Conservation (phyloP, 305 asterid genomes). For the Fraxinus paxiana region DNA sequence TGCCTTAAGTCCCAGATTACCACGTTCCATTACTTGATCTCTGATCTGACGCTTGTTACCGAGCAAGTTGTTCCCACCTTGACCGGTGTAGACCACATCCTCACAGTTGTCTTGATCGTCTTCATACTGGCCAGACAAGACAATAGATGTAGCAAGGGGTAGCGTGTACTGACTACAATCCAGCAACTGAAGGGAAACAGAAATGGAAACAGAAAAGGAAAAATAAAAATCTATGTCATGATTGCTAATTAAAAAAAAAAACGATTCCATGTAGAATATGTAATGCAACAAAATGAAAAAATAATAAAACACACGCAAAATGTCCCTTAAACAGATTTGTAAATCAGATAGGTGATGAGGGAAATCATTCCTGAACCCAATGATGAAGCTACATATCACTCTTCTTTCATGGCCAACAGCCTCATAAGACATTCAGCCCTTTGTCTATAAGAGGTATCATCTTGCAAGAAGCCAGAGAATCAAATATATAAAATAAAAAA, state of each 20-base stretch:
- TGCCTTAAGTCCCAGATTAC: constrained; percentile 82
- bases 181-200: constrained; percentile 31
- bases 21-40: constrained; percentile 65
- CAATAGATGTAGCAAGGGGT: constrained; percentile 72
- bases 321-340: not conserved
- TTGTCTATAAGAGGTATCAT: not conserved
- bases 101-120: constrained; percentile 77
- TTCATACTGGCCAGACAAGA: constrained; percentile 87
- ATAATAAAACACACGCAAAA: constrained; percentile 7
- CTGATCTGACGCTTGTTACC: constrained; percentile 66
- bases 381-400: not conserved
- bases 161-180: constrained; percentile 34
- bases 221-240: not conserved
- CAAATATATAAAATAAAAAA: not conserved
- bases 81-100: constrained; percentile 83
- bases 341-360: not conserved
- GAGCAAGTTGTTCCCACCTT: constrained; percentile 80
- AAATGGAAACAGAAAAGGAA: not conserved
- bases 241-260: not conserved
- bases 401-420: not conserved
- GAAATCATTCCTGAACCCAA: not conserved
- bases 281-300: not conserved
- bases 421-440: not conserved
- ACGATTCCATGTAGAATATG: not conserved
- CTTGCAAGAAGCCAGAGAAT: not conserved